Conservation (phyloP, 1,284 basidiomycete genomes). For the Melampsora americana region DNA sequence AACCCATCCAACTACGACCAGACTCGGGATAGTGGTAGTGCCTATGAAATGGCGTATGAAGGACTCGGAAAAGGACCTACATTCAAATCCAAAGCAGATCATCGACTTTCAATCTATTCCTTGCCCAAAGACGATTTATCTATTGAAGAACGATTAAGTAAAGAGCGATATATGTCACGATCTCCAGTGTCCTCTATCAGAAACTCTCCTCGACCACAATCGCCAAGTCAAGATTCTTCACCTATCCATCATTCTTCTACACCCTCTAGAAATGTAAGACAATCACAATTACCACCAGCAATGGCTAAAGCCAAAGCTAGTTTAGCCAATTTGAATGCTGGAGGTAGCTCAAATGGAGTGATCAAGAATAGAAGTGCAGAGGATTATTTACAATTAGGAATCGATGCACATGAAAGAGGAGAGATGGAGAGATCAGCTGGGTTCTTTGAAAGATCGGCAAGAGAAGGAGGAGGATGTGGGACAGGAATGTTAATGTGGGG, state of each 20-base stretch:
- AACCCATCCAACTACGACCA: too few species aligned
- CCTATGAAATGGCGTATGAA: too few species aligned
- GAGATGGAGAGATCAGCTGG: slow-evolving; percentile 68
- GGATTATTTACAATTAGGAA: slow-evolving; percentile 62
- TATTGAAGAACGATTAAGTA: not conserved
- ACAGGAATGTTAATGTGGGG: slow-evolving; percentile 92
- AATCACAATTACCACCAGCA: slow-evolving; percentile 5
- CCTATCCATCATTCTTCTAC: not conserved
- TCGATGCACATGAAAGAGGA: slow-evolving; percentile 75
- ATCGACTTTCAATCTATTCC: slow-evolving; percentile 38
- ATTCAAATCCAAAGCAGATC: not conserved
- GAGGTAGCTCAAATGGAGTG: not conserved
- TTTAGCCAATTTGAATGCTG: not conserved
- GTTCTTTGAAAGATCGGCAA: slow-evolving; percentile 77
- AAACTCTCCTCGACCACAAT: not conserved
- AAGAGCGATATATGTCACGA: slow-evolving; percentile 1
- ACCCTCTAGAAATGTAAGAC: too few species aligned
- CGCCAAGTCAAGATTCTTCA: not conserved
- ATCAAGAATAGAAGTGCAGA: not conserved
- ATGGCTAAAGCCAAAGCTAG: slow-evolving; percentile 41
- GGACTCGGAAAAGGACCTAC: too few species aligned
- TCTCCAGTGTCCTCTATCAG: not conserved
- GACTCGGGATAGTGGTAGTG: too few species aligned
- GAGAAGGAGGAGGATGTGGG: slow-evolving; percentile 71
- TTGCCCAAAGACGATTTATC: slow-evolving; percentile 18